Percentiles rank a stretch among this genome's conserved stretches.
These are phyloP conservation scores for Sechiopsis laciniata DNA, from an alignment of 306 rosid genomes.

Conservation along the genomic window DNA sequence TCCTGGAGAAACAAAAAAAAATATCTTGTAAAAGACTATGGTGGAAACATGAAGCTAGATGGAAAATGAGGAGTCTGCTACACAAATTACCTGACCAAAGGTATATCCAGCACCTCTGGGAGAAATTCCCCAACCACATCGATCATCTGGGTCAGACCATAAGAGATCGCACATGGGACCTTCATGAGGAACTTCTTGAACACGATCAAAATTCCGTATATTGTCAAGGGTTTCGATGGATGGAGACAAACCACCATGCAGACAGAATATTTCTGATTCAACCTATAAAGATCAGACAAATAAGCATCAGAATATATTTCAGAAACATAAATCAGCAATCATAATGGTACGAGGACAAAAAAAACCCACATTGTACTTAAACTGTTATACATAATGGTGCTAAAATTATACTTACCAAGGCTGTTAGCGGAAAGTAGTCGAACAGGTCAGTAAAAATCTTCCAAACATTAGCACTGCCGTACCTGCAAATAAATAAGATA, in stretches of 20 bases:
- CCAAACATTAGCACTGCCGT: conserved; percentile 97
- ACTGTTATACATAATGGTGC: background rate
- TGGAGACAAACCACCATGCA: conserved; percentile 92
- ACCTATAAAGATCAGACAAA: conserved; percentile 39
- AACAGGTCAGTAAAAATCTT: conserved; percentile 88
- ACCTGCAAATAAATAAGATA: conserved; percentile 48
- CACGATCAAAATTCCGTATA: conserved; percentile 85
- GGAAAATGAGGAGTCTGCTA: background rate
- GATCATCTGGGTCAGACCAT: conserved; percentile 96
- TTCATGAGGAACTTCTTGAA: conserved; percentile 97
- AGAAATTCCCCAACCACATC: conserved; percentile 98
- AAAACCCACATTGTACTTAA: background rate
- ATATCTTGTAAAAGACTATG: conserved; percentile 1
- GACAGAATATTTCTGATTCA: conserved; percentile 90
- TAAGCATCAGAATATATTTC: background rate
- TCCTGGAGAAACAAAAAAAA: conserved; percentile 41
- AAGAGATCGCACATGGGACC: conserved; percentile 97
- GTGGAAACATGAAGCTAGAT: background rate
- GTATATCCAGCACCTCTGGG: conserved; percentile 96
- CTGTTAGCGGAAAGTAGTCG: conserved; percentile 94
- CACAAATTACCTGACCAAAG: conserved; percentile 67
- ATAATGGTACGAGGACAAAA: background rate
- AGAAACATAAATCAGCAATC: background rate
- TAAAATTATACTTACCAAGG: conserved; percentile 60
- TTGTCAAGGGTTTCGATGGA: conserved; percentile 91